These are phyloP conservation scores for Kuraishia capsulata DNA, from an alignment of 805 yeast genomes.

Conservation along the genomic window DNA sequence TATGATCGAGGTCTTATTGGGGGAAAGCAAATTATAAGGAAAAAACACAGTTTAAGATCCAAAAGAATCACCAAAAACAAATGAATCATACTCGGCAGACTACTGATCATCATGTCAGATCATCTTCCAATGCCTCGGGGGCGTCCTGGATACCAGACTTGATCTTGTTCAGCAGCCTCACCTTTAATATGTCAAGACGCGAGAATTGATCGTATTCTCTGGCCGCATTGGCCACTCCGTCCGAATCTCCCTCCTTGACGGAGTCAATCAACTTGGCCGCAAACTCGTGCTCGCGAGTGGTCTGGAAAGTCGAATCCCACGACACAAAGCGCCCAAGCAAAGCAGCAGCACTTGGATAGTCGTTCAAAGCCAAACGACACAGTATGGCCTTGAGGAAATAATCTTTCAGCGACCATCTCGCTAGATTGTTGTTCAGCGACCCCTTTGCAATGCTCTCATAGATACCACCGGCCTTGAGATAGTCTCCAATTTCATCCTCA, in stretches of 20 bases:
- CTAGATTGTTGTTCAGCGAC: constrained; percentile 61
- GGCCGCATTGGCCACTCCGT: constrained; percentile 62
- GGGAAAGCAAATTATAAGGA: no score
- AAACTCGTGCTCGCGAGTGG: constrained; percentile 69
- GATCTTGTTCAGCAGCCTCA: constrained; percentile 71
- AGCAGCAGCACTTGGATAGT: constrained; percentile 77
- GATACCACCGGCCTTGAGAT: constrained; percentile 62
- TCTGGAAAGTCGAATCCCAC: constrained; percentile 69
- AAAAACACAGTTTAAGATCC: not conserved
- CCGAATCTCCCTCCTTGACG: constrained; percentile 73
- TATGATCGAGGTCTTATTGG: no score
- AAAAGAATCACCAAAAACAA: not conserved
- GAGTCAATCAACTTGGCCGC: constrained; percentile 60
- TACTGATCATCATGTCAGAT: constrained; percentile 16
- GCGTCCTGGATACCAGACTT: constrained; percentile 37
- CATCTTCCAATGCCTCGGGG: constrained; percentile 24
- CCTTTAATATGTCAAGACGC: constrained; percentile 87
- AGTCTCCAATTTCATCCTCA: constrained; percentile 49
- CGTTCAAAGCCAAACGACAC: constrained; percentile 73
- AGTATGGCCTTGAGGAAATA: constrained; percentile 78
- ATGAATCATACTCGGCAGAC: not conserved
- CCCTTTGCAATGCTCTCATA: constrained; percentile 75
- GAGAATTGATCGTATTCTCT: constrained; percentile 81
- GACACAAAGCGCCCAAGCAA: constrained; percentile 52
- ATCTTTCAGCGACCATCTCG: constrained; percentile 90